Base-by-base conservation (phyloP, 208 protist species). In the Acanthamoeba royreba region DNA sequence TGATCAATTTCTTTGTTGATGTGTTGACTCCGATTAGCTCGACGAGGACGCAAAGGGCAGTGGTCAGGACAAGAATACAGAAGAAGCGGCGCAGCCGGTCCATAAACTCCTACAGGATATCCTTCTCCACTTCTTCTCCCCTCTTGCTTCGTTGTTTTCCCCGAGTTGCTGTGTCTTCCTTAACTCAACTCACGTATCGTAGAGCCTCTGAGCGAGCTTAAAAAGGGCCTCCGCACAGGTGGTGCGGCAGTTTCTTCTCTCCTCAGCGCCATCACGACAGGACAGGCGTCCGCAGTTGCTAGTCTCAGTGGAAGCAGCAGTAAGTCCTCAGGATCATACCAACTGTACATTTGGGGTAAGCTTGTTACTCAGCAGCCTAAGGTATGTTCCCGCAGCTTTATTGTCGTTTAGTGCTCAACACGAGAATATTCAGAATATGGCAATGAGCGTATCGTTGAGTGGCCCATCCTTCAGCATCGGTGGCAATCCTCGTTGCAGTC, bases 331-430 rank as follows among this genome's bases (percentile, higher is more conserved):
- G 43, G 74, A 13, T 40, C 42, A 40, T 85, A 55, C 45, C 74
- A 85, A 45, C 74, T 85, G 25, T 85, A 85, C 74, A 91, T 91
- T 15, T 91, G 85, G 85, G 85, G 85, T 22, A 91, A 91, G 52
- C 52, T 91, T 7, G 52, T 91, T 52, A 11, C 85, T 19, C 85
- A 91, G 25, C 85, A 91, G 40, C 85, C 85, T 52, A 91, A 91
- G 55, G 85, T 69, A 85, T 46, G 25, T 43, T 13, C 42, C 25
- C 17, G 13, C 31, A 28, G 13, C 11, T 15, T 77, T 77, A 40
- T 43, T 31, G 35, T 43, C 28, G 35, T 40, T 79, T 40, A 11
- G n/a, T 43, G n/a, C 31, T 79, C n/a, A 17, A 31, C 28, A 53
- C 45, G 38, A 25, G 1, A 31, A 35, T 38, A n/a, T n/a, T n/a